Conservation (phyloP, 371 early-diverging fungal genomes). For the Apophysomyces elegans region DNA sequence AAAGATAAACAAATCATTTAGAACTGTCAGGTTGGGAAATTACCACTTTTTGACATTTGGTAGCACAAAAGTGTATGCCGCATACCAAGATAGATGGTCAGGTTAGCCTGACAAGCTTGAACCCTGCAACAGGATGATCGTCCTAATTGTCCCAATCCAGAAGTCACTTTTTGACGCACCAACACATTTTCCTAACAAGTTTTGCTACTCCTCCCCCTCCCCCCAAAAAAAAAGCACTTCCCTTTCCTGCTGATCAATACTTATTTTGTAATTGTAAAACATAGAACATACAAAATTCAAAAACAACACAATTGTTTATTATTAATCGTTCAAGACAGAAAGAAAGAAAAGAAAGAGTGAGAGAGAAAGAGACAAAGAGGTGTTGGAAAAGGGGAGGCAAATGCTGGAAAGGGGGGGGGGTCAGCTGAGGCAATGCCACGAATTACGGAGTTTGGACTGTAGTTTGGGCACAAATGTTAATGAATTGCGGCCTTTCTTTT, state of each 20-base stretch:
- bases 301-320: no score
- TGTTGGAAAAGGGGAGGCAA: background rate
- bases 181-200: slow-evolving; percentile 10
- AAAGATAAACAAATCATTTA: background rate
- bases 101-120: slow-evolving; percentile 3
- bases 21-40: slow-evolving; percentile 7
- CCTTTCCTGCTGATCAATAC: no score
- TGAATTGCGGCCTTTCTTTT: background rate
- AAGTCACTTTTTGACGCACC: background rate
- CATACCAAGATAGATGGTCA: background rate
- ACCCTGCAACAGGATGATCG: slow-evolving; percentile 10
- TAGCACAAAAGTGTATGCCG: background rate
- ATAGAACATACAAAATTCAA: no score
- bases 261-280: no score
- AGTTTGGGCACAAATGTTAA: background rate
- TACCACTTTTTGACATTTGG: slow-evolving; percentile 5
- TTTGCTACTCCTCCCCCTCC: background rate
- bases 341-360: no score
- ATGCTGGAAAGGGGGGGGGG: background rate
- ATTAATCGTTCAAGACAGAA: no score
- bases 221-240: background rate
- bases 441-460: background rate
- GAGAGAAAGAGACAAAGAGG: no score
- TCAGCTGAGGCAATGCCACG: background rate
- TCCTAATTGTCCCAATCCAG: background rate